Evolutionary conservation across 148 eudicot species (phyloP).

Genomic region (Talinum fruticosum): DNA sequence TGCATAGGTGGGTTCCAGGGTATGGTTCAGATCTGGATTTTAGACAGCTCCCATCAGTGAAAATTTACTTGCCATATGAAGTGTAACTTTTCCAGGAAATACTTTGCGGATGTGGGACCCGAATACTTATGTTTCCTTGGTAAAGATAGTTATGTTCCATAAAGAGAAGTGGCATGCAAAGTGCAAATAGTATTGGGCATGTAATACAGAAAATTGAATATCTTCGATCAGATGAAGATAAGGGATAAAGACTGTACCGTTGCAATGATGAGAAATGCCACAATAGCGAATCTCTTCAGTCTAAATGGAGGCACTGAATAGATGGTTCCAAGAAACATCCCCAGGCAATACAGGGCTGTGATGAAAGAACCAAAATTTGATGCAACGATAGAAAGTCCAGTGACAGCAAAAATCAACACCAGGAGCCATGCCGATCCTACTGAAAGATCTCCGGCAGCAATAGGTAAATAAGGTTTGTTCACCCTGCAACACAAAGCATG

Average conservation of each 20-base stretch:
- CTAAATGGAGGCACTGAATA: slow-evolving; percentile 98
- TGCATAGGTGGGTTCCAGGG: too few species aligned
- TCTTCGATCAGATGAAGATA: not conserved
- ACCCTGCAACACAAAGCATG: slow-evolving; percentile 51
- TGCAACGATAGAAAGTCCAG: slow-evolving; percentile 73
- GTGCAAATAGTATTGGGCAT: not conserved
- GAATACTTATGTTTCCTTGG: not conserved
- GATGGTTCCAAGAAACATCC: slow-evolving; percentile 93
- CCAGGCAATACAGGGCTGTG: slow-evolving; percentile 75
- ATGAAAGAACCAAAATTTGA: slow-evolving; percentile 85
- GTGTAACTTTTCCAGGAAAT: not conserved
- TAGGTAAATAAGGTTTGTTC: slow-evolving; percentile 94
- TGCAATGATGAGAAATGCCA: slow-evolving; percentile 94
- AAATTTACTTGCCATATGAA: not conserved
- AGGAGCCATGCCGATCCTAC: slow-evolving; percentile 89
- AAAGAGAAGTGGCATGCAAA: not conserved
- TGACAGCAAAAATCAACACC: slow-evolving; percentile 71
- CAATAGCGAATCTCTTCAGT: slow-evolving; percentile 86
- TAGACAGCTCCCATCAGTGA: too few species aligned
- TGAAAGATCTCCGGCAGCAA: slow-evolving; percentile 99
- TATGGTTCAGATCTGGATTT: too few species aligned
- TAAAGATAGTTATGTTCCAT: not conserved
- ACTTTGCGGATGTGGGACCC: not conserved
- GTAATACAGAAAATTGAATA: not conserved
- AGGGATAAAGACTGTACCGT: slow-evolving; percentile 48